Evolutionary conservation across 2,329 filamentous ascomycete species (phyloP), one percentile per base, ranked within the genome.

Genomic region (Paecilomyces sp.): DNA sequence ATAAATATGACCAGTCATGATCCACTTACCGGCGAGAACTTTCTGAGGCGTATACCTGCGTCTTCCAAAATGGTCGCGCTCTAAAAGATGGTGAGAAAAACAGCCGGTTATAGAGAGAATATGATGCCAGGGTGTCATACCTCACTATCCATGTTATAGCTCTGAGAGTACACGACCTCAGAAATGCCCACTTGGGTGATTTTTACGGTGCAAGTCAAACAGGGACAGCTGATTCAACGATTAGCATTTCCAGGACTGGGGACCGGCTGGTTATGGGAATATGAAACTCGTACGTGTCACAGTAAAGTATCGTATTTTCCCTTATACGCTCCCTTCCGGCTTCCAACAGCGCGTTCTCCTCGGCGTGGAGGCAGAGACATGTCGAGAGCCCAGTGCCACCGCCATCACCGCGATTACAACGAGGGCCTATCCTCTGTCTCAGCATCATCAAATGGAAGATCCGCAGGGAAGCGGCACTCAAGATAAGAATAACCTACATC

Each of bases 201-300:
- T 80, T 99, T 99, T 79, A 99, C 96, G 69, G 91, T 96, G 76
- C 94, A 99, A 2, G 94, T 99, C 74, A 99, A 80, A 73, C 94
- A 99, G 3, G 94, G 94, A 75, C 94, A 99, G 0, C 82, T 84
- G 61, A 56, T 54, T 55, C n/a, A 57, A 51, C 53, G 28, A 56
- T 64, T 24, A 60, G 62, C 56, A 33, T 22, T 53, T 47, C 9
- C n/a, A 15, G 25, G 31, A 28, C 34, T 31, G 34, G 50, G 28
- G 7, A 12, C 6, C 3, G 31, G 8, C 8, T 9, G 31, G 8
- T 33, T 11, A 33, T 33, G 31, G 56, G 24, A 55, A 31, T 24
- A 51, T 47, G 34, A 36, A 12, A 25, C 15, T 67, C 76, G 67
- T 63, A 82, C 66, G 92, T 97, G 72, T 97, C 91, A 76, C 92